Base-by-base conservation (phyloP, 2,329 filamentous ascomycete species). In the Madurella mycetomatis region DNA sequence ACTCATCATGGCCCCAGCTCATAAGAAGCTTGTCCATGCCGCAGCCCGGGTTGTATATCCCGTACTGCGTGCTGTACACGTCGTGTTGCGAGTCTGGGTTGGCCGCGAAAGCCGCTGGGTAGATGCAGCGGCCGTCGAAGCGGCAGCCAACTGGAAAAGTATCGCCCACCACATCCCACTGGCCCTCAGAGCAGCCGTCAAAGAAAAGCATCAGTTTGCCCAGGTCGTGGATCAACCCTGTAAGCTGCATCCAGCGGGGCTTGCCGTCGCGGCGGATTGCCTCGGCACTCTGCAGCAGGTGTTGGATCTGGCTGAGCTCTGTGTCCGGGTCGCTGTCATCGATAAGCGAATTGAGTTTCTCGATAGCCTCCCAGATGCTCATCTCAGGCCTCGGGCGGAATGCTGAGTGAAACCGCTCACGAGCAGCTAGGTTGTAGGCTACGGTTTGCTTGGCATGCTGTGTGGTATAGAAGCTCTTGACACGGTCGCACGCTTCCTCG, bases 301-400 rank as follows among this genome's bases (percentile, higher is more conserved):
- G 91, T 73, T 95, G 87, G 68, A 95, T 95, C 75, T 95, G 91
- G 30, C 84, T 87, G 59, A 96, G 84, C 46, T 82, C 84, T 44
- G 91, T 95, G 74, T 96, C 90, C 1, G 91, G 91, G 74, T 96
- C 91, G 17, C 86, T 91, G 72, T 95, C 88, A 73, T 96, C 91
- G 70, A 95, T 88, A 49, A 95, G 81, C 0, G 87, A 90, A 79
- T 95, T 90, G 66, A 95, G 85, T 73, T 90, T 92, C 80, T 95
- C 89, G 74, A 95, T 94, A 17, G 91, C 91, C 70, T 95, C 79
- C 91, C 90, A 95, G 69, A 95, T 80, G 58, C 85, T 87, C 88
- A 95, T 90, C 70, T 87, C 80, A 15, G 86, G 83, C 51, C 78
- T 74, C 41, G 65, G 66, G 16, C 87, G 83, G 1, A 81, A 81